phyloP scores from a whole-genome alignment of 352 stramenopile species.

The Pythium insidiosum region DNA sequence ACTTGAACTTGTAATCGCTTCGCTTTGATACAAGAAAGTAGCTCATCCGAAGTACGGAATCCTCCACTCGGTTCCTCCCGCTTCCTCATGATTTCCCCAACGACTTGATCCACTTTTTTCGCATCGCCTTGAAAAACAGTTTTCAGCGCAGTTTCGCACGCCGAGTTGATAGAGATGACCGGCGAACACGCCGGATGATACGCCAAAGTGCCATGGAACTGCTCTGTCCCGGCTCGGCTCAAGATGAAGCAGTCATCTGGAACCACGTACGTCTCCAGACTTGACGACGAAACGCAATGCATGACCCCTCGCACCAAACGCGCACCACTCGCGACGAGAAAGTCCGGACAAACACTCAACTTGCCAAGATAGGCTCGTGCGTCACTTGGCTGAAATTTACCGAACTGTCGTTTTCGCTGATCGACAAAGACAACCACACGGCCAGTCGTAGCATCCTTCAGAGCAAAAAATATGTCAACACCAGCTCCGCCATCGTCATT shows the following conservation, averaged over 20 bases:
- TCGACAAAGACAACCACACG: constrained; percentile 4
- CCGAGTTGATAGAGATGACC: constrained; percentile 13
- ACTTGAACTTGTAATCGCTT: constrained; percentile 9
- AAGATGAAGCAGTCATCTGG: constrained; percentile 10
- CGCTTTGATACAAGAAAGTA: constrained; percentile 4
- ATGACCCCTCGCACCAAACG: constrained; percentile 10
- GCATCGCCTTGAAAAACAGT: constrained; percentile 7
- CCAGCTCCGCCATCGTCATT: constrained; percentile 11
- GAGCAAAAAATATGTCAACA: constrained; percentile 24
- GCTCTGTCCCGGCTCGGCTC: constrained; percentile 9
- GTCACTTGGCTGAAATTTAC: constrained; percentile 5
- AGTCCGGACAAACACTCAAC: constrained; percentile 5
- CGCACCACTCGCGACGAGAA: constrained; percentile 5
- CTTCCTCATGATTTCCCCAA: constrained; percentile 5
- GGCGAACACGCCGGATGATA: constrained; percentile 22
- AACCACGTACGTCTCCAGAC: constrained; percentile 1
- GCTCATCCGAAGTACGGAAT: constrained; percentile 4
- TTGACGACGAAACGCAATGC: constrained; percentile 15
- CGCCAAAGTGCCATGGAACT: constrained; percentile 17
- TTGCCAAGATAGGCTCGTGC: constrained; percentile 2
- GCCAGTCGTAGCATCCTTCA: constrained; percentile 11
- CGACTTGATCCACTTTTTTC: constrained; percentile 5
- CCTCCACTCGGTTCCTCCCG: not conserved
- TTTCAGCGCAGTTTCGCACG: constrained; percentile 12
- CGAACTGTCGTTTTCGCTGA: constrained; percentile 1